Conservation (phyloP, 768 basidiomycete genomes). For the Cytidiella melzeri region DNA sequence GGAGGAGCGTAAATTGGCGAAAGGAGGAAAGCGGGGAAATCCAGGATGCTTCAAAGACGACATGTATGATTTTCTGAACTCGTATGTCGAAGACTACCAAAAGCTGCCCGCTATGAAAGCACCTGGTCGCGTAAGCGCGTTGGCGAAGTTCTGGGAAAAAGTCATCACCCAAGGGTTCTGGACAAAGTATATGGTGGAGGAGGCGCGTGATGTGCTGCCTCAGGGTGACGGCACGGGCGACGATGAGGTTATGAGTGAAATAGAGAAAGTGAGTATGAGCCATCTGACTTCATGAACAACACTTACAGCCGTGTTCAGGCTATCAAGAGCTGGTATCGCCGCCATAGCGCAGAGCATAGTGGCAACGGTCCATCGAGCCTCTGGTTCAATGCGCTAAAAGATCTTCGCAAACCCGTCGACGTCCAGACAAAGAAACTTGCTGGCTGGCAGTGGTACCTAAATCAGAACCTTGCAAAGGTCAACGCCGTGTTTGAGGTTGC, state of each 20-base stretch:
- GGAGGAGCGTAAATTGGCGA: background rate
- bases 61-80: background rate
- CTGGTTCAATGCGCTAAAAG: background rate
- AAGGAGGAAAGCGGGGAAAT: background rate
- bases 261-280: background rate
- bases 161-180: background rate
- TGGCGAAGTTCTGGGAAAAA: background rate
- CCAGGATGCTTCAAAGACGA: background rate
- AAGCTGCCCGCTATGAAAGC: background rate
- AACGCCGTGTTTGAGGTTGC: background rate
- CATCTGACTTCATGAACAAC: background rate
- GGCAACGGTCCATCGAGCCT: background rate
- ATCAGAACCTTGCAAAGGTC: background rate
- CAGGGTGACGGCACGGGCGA: background rate
- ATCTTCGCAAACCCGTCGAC: background rate
- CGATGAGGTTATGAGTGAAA: background rate
- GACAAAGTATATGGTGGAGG: background rate
- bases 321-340: background rate
- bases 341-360: background rate
- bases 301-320: background rate
- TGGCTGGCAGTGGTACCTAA: background rate
- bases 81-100: background rate
- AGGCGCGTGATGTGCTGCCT: background rate
- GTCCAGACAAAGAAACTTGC: background rate
- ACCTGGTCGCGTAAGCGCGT: background rate